Conservation (phyloP, 116 monocot species). For the Posidonia oceanica region DNA sequence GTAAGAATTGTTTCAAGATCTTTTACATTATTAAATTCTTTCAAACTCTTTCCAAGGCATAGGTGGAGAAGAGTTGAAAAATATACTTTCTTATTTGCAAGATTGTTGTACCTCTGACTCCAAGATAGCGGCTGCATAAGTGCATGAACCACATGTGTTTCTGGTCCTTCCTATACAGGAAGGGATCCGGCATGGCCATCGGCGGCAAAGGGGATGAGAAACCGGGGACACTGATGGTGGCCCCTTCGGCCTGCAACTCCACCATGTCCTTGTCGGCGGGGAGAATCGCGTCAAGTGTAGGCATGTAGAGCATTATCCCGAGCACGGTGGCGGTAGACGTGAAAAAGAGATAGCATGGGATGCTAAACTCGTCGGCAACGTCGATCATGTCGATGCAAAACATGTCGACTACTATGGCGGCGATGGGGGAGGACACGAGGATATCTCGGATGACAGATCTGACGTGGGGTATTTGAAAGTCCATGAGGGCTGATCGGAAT, state of each 20-base stretch:
- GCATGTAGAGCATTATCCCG: conserved; percentile 11
- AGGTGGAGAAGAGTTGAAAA: neutral
- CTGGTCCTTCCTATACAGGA: neutral
- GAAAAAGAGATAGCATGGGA: no score
- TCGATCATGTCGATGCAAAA: no score
- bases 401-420: no score
- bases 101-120: neutral
- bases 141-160: neutral
- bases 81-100: neutral
- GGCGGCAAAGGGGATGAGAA: conserved; percentile 10
- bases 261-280: neutral
- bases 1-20: no score
- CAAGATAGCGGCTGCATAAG: neutral
- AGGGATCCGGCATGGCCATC: conserved; percentile 1
- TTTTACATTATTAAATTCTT: no score
- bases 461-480: no score
- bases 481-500: no score
- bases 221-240: conserved; percentile 6
- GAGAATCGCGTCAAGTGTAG: conserved; percentile 7
- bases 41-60: no score
- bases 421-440: no score
- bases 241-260: neutral
- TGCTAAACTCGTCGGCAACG: no score
- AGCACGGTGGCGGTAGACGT: no score
- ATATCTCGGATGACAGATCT: no score